Percentiles rank a stretch among this genome's conserved stretches.
Evolutionary conservation across 805 yeast genomes (phyloP).

Genomic region (Lachancea mirantina): DNA sequence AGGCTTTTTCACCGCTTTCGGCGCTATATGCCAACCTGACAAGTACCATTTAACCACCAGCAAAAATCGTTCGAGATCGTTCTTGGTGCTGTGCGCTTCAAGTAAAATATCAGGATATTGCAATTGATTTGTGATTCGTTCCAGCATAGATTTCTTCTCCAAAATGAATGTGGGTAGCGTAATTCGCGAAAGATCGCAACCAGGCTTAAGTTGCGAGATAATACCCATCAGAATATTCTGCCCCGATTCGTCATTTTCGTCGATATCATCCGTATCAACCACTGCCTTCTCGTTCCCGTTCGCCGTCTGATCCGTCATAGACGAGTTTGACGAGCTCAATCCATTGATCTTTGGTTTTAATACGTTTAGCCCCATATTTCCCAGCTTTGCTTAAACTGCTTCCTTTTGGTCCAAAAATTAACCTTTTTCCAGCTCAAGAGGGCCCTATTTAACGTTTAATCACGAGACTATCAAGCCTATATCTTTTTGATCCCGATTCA

Average conservation of each 20-base stretch:
- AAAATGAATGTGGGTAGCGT: constrained; percentile 92
- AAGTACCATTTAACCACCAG: constrained; percentile 81
- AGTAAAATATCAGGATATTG: constrained; percentile 71
- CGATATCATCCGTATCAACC: constrained; percentile 60
- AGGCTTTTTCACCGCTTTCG: constrained; percentile 97
- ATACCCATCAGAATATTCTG: constrained; percentile 82
- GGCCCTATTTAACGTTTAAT: too few species aligned
- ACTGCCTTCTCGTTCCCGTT: neutral
- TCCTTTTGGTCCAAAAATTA: too few species aligned
- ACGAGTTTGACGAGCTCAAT: neutral
- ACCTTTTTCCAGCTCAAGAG: too few species aligned
- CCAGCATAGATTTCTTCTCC: constrained; percentile 93
- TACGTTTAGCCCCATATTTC: neutral
- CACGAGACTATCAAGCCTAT: too few species aligned
- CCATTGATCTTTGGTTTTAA: constrained; percentile 1
- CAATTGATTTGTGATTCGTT: constrained; percentile 83
- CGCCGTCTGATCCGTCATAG: neutral
- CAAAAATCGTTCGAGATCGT: constrained; percentile 63
- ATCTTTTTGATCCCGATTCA: too few species aligned
- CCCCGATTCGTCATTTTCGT: constrained; percentile 86
- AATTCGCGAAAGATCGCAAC: constrained; percentile 81
- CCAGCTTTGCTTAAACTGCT: too few species aligned
- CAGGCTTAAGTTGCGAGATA: constrained; percentile 87
- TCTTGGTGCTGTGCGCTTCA: constrained; percentile 54
- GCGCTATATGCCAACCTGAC: constrained; percentile 97